phyloP scores from a whole-genome alignment of 345 rosid species.

The Eucalyptus globulus region DNA sequence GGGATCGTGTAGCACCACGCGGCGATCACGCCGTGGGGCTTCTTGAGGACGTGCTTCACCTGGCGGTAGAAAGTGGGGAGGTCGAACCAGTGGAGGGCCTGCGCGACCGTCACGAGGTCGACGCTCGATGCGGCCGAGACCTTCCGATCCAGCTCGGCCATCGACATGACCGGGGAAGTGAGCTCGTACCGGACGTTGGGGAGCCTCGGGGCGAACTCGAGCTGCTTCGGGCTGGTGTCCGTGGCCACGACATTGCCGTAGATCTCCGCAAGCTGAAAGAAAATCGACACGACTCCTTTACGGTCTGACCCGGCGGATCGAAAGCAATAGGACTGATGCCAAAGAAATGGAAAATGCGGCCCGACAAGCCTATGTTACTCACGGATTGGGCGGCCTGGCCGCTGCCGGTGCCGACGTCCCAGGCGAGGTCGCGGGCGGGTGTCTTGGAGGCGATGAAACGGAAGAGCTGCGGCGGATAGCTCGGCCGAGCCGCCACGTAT shows the following conservation, averaged over 20 bases:
- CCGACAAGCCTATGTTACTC: not conserved
- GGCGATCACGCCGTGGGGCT: constrained; percentile 64
- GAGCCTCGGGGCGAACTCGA: constrained; percentile 45
- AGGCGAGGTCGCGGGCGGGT: constrained; percentile 49
- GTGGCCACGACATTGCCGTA: constrained; percentile 66
- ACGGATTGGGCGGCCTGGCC: constrained; percentile 82
- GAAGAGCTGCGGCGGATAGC: constrained; percentile 55
- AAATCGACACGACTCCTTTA: not conserved
- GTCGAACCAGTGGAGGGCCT: constrained; percentile 79
- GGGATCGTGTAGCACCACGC: constrained; percentile 86
- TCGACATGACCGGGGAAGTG: constrained; percentile 43
- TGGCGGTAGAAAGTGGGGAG: constrained; percentile 40
- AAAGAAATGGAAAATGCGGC: not conserved
- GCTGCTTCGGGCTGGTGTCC: constrained; percentile 70
- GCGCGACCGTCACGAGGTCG: constrained; percentile 63
- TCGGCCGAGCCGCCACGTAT: constrained; percentile 52
- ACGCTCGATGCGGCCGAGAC: constrained; percentile 32
- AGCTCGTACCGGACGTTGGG: constrained; percentile 45
- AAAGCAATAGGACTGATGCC: not conserved
- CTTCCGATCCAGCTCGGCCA: constrained; percentile 16
- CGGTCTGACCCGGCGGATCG: not conserved
- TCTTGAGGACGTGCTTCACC: constrained; percentile 56
- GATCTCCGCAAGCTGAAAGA: constrained; percentile 47
- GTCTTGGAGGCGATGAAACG: constrained; percentile 67
- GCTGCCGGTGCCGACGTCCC: constrained; percentile 89